Conservation (phyloP, 176 grass and related monocot species). For the Aegilops speltoides region DNA sequence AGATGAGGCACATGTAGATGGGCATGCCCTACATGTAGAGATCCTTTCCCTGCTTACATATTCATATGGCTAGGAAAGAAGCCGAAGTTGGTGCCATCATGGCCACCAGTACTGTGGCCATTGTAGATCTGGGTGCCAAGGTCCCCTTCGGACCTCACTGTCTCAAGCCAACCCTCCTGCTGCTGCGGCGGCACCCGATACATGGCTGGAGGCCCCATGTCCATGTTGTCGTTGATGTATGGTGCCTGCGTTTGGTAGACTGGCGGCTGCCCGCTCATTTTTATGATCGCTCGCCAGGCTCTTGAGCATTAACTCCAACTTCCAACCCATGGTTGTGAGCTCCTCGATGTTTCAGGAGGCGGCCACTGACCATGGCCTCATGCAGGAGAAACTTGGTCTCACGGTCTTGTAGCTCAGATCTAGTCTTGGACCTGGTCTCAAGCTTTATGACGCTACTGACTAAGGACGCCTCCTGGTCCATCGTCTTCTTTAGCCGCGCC, state of each 20-base stretch:
- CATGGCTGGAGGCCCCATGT: neutral
- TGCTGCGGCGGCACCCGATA: neutral
- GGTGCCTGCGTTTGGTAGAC: neutral
- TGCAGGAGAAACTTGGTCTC: slow-evolving; percentile 23
- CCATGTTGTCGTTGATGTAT: neutral
- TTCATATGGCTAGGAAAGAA: no score
- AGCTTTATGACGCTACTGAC: slow-evolving; percentile 26
- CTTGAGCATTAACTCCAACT: slow-evolving; percentile 2
- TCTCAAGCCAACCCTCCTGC: no score
- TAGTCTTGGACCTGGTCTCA: neutral
- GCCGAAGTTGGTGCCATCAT: no score
- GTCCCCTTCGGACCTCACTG: no score
- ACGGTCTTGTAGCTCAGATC: neutral
- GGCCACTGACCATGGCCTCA: neutral
- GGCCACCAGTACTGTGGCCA: no score
- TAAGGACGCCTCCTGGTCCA: slow-evolving; percentile 42
- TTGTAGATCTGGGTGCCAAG: no score
- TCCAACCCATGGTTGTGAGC: neutral
- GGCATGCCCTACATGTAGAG: no score
- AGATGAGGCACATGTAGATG: no score
- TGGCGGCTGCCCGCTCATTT: neutral
- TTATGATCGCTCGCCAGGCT: neutral
- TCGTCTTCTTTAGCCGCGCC: slow-evolving; percentile 31
- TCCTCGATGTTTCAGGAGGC: neutral
- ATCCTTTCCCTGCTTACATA: no score